Base-by-base conservation (phyloP, 2,329 filamentous ascomycete genomes). In the Nemania diffusa region DNA sequence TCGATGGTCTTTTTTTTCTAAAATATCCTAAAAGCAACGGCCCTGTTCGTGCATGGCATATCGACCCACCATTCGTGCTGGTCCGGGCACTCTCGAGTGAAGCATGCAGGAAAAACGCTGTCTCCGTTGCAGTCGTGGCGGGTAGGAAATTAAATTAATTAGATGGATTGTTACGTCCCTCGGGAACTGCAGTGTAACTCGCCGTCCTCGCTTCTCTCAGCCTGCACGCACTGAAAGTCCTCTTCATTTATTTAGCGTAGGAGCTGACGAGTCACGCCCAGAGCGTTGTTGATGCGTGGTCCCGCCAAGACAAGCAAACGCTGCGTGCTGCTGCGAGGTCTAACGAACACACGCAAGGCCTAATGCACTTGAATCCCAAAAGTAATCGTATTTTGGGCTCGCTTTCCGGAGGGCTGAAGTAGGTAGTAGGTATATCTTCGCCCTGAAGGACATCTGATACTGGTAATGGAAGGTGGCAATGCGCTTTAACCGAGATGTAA, bases 1-100 rank as follows among this genome's bases (percentile, higher is more conserved):
- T 67, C 69, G 70, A 69, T 69, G 71, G 69, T 70, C 15, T n/a
- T n/a, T n/a, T n/a, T 55, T 71, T 69, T 70, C 42, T 65, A 65
- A 72, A 68, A 74, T 75, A 75, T 75, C 71, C 74, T 75, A 75
- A 75, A 74, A 72, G 72, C 71, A 71, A 75, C 72, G 66, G 29
- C 68, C 70, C 65, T 72, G 72, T 69, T 72, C 57, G 24, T 73
- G 72, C 73, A 72, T 71, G 42, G 57, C 70, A 61, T 51, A 46
- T 53, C 61, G 53, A 68, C 63, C 59, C 68, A 62, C 65, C 52
- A 58, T 44, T 52, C 50, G 40, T 52, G 40, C 53, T 60, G 55
- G 40, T 60, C 57, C 62, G 57, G 62, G 65, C 44, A 37, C 55
- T n/a, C n/a, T n/a, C n/a, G n/a, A n/a, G n/a, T 62, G 48, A 59